Conservation (phyloP, 768 basidiomycete species). For the Suillus spraguei region DNA sequence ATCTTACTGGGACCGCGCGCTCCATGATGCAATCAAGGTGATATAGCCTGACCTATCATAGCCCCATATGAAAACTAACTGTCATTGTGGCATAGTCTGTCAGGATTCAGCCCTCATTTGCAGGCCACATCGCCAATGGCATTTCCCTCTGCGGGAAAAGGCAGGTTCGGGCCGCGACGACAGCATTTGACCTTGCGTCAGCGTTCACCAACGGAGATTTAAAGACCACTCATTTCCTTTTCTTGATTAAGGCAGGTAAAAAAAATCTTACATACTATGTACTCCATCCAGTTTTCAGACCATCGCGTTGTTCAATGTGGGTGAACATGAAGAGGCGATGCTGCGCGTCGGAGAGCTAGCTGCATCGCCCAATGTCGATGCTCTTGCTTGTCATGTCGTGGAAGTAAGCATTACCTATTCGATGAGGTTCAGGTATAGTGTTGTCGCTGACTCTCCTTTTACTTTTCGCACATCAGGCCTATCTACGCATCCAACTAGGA, state of each 20-base stretch:
- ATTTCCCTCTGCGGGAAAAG: neutral
- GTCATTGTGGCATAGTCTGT: neutral
- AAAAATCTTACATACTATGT: neutral
- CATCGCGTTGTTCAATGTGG: neutral
- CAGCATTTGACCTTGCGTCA: neutral
- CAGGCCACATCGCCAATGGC: neutral
- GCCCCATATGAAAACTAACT: neutral
- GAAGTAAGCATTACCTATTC: neutral
- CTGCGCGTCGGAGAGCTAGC: neutral
- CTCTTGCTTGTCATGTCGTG: neutral
- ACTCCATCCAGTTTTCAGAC: neutral
- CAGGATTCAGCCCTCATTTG: neutral
- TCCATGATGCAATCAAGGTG: neutral
- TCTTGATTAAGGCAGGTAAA: neutral
- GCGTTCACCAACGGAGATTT: neutral
- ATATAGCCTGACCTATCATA: neutral
- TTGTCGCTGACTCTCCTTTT: neutral
- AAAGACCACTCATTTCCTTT: neutral
- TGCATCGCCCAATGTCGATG: neutral
- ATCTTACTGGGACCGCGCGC: neutral
- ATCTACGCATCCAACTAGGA: neutral
- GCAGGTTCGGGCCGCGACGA: neutral
- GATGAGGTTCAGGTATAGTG: neutral
- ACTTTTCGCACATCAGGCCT: neutral
- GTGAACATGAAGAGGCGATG: neutral